phyloP scores from a whole-genome alignment of 257 asterid species.

The Gardenia jasminoides region DNA sequence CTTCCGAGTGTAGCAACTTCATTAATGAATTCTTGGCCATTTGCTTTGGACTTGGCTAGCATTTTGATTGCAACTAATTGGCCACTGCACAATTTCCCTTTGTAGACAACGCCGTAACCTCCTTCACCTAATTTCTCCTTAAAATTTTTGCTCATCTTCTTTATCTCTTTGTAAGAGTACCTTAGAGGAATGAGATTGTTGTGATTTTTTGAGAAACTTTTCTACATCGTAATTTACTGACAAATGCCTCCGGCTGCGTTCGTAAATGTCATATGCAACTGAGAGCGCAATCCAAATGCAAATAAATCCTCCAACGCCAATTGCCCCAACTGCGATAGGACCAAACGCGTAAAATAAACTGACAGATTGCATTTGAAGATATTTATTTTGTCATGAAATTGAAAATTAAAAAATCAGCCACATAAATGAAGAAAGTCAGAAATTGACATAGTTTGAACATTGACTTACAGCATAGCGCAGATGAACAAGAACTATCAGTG shows the following conservation, averaged over 20 bases:
- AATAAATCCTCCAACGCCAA: neutral
- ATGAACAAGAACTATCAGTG: neutral
- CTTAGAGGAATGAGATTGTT: neutral
- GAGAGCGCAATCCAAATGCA: neutral
- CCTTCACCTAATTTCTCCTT: neutral
- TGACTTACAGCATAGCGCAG: neutral
- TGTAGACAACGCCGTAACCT: neutral
- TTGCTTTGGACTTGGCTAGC: neutral
- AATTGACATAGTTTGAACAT: neutral
- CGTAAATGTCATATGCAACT: neutral
- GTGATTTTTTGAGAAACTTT: neutral
- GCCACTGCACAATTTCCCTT: neutral
- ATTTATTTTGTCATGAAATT: too few relatives aligned
- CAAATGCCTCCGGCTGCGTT: neutral
- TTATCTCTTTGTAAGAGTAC: neutral
- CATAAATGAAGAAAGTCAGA: too few relatives aligned
- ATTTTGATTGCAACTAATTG: neutral
- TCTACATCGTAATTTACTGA: neutral
- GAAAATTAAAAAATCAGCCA: too few relatives aligned
- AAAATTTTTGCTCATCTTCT: constrained; percentile 1
- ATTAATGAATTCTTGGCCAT: neutral
- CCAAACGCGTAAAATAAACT: too few relatives aligned
- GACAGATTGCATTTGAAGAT: too few relatives aligned
- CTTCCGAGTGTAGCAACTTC: neutral
- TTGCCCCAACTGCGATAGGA: neutral